These are phyloP conservation scores for Apiotrichum gamsii DNA, from an alignment of 1,284 basidiomycete species.

Conservation along the genomic window DNA sequence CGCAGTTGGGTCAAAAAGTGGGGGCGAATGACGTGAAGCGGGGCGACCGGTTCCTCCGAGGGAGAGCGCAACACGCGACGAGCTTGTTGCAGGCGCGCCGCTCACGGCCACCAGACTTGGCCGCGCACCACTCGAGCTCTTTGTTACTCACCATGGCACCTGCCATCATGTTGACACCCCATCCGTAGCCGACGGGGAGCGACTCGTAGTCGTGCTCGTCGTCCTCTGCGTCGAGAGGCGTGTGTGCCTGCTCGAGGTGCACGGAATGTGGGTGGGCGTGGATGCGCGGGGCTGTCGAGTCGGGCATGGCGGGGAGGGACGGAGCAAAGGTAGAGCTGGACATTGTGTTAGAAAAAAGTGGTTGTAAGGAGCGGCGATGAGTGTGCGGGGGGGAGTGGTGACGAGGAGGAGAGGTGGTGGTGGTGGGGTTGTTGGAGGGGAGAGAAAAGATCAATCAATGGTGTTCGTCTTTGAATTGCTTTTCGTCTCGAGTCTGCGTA, in stretches of 20 bases:
- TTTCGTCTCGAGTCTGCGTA: too few species aligned
- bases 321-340: background rate
- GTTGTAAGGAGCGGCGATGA: background rate
- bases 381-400: background rate
- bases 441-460: too few species aligned
- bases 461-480: too few species aligned
- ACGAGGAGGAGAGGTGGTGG: background rate
- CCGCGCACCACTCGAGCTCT: too few species aligned
- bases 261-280: slow-evolving; percentile 24
- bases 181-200: slow-evolving; percentile 44
- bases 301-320: slow-evolving; percentile 4
- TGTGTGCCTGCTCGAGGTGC: slow-evolving; percentile 16
- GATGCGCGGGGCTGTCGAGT: slow-evolving; percentile 6
- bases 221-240: slow-evolving; percentile 19
- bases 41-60: too few species aligned
- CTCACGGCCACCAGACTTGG: too few species aligned
- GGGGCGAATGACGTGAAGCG: background rate
- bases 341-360: background rate
- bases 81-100: too few species aligned
- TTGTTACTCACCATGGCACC: slow-evolving; percentile 75
- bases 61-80: too few species aligned
- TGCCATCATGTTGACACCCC: slow-evolving; percentile 86
- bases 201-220: slow-evolving; percentile 49
- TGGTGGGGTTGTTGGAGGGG: too few species aligned
- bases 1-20: too few species aligned